These are phyloP conservation scores for Globisporangium cederbergense DNA, from an alignment of 352 stramenopile species.

Conservation along the genomic window DNA sequence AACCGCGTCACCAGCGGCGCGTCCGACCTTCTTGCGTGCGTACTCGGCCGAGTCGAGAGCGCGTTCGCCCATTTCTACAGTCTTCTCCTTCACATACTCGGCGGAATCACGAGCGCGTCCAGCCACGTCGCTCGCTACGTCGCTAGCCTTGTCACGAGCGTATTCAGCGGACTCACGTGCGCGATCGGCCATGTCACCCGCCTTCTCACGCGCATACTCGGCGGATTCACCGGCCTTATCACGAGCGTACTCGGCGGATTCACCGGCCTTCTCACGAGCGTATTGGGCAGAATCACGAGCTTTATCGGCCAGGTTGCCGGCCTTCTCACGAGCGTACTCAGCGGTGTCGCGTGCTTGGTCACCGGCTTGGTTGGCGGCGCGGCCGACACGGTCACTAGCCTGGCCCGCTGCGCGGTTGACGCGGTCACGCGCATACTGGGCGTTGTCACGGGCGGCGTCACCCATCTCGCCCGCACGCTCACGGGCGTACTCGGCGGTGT, in stretches of 20 bases:
- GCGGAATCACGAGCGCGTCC: slow-evolving; percentile 2
- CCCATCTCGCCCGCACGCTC: not conserved
- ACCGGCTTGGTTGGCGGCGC: not conserved
- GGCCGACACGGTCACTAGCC: slow-evolving; percentile 15
- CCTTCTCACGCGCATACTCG: slow-evolving; percentile 1
- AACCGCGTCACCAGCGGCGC: slow-evolving; percentile 15
- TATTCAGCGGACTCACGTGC: slow-evolving; percentile 1
- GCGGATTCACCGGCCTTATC: slow-evolving; percentile 19
- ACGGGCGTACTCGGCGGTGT: slow-evolving; percentile 2
- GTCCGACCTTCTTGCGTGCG: slow-evolving; percentile 39
- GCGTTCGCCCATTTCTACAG: slow-evolving; percentile 16
- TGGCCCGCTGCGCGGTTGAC: slow-evolving; percentile 2
- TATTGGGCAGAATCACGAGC: not conserved
- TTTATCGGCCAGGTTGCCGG: not conserved
- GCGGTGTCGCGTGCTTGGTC: not conserved
- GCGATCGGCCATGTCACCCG: not conserved
- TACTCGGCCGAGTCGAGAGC: slow-evolving; percentile 31
- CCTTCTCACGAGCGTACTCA: not conserved
- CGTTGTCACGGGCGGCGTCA: not conserved
- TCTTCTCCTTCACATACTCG: slow-evolving; percentile 32
- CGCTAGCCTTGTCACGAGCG: not conserved
- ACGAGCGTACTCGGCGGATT: slow-evolving; percentile 25
- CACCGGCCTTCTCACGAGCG: slow-evolving; percentile 1
- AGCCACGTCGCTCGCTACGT: not conserved
- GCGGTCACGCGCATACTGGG: slow-evolving; percentile 8